phyloP scores from a whole-genome alignment of 2,329 filamentous ascomycete genomes.

The Zasmidium citrigriseum region DNA sequence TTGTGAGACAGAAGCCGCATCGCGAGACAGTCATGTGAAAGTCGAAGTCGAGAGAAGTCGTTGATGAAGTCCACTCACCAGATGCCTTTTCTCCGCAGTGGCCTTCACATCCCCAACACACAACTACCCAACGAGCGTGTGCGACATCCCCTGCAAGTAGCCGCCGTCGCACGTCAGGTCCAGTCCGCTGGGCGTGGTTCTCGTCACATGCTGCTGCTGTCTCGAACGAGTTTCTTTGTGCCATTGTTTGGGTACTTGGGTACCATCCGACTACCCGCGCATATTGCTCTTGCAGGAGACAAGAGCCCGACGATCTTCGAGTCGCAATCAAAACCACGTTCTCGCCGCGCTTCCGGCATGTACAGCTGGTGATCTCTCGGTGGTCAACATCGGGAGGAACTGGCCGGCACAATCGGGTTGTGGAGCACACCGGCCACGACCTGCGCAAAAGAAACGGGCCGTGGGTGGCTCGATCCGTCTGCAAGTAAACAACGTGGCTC shows the following conservation, averaged over 20 bases:
- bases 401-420: constrained; percentile 1
- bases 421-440: not conserved
- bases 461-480: not conserved
- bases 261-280: not conserved
- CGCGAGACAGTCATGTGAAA: constrained; percentile 5
- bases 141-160: not conserved
- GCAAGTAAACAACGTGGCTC: not conserved
- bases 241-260: not conserved
- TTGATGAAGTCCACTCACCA: constrained; percentile 1
- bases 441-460: not conserved
- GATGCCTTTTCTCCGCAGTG: not conserved
- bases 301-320: constrained; percentile 7
- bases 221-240: not conserved
- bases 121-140: not conserved
- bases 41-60: not conserved
- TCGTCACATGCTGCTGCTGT: not conserved
- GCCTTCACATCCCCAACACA: not conserved
- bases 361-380: not conserved
- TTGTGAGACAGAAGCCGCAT: not conserved
- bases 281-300: not conserved
- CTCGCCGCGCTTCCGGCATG: not conserved
- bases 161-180: constrained; percentile 1
- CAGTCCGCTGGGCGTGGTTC: not conserved
- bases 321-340: constrained; percentile 19
- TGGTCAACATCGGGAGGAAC: not conserved